Percentiles rank a stretch among this genome's conserved stretches.
phyloP scores from a whole-genome alignment of 2,329 filamentous ascomycete species.

The Aureobasidium sp. region DNA sequence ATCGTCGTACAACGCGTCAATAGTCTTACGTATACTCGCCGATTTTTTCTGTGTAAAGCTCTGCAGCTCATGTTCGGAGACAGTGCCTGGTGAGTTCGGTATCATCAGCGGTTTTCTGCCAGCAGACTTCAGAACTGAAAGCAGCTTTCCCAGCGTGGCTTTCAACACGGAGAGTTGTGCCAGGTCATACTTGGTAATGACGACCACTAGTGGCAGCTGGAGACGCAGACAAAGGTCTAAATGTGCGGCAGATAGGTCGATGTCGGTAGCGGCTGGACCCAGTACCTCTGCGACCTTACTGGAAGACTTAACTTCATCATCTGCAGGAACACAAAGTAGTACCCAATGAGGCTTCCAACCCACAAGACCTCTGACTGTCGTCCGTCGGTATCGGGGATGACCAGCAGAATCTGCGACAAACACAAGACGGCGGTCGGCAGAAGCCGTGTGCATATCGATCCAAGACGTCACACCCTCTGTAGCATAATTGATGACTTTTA shows the following conservation, averaged over 20 bases:
- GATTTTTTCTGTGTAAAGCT: conserved; percentile 50
- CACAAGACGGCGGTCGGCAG: conserved; percentile 66
- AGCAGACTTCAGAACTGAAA: conserved; percentile 68
- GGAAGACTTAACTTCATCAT: conserved; percentile 52
- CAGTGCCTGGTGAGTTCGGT: conserved; percentile 24
- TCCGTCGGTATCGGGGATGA: conserved; percentile 79
- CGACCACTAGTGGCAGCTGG: conserved; percentile 65
- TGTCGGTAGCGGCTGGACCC: conserved; percentile 44
- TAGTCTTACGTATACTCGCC: conserved; percentile 48
- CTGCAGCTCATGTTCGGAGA: conserved; percentile 43
- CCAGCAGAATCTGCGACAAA: conserved; percentile 90
- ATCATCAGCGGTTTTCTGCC: conserved; percentile 69
- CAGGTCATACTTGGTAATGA: conserved; percentile 86
- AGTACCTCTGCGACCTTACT: conserved; percentile 40
- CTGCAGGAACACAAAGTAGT: conserved; percentile 75
- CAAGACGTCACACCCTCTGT: conserved; percentile 82
- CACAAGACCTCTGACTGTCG: conserved; percentile 79
- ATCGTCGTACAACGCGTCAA: conserved; percentile 44
- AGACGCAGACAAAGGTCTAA: conserved; percentile 78
- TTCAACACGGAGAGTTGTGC: conserved; percentile 66
- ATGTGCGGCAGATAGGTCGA: conserved; percentile 70
- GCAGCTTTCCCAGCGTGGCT: conserved; percentile 61
- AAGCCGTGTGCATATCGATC: conserved; percentile 82
- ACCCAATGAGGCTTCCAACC: conserved; percentile 97
- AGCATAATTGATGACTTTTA: conserved; percentile 69